Percentiles rank a stretch among this genome's conserved stretches.
Conservation (phyloP, 495 filamentous ascomycete genomes). For the Penicillium turbatum region DNA sequence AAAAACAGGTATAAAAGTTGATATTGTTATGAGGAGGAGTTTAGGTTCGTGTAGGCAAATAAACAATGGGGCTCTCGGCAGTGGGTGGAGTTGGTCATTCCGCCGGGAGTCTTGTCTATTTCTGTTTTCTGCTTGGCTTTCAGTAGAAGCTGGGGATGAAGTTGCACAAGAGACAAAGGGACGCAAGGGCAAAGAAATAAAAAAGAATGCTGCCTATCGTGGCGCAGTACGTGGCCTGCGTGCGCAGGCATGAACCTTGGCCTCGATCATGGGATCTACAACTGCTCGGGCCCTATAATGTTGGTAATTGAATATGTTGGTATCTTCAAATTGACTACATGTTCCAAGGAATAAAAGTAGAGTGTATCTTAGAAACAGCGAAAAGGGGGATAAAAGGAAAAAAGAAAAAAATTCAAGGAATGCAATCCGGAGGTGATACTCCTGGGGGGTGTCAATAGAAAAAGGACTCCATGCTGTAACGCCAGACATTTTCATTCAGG, state of each 20-base stretch:
- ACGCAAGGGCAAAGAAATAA: constrained; percentile 17
- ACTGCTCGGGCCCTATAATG: background rate
- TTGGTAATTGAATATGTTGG: constrained; percentile 16
- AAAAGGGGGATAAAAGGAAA: constrained; percentile 5
- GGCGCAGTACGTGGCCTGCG: constrained; percentile 21
- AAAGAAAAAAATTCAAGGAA: constrained; percentile 13
- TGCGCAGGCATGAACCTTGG: constrained; percentile 12
- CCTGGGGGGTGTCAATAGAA: constrained; percentile 19
- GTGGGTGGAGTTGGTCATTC: constrained; percentile 10
- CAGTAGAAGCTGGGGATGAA: background rate
- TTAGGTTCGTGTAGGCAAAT: background rate
- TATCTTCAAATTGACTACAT: constrained; percentile 33
- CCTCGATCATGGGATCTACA: constrained; percentile 11
- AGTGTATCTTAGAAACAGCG: background rate
- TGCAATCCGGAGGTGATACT: constrained; percentile 12
- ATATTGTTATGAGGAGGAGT: constrained; percentile 3
- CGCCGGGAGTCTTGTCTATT: constrained; percentile 1
- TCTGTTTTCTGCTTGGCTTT: background rate
- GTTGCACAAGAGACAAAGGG: constrained; percentile 6
- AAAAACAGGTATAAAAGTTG: constrained; percentile 1
- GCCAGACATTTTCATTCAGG: constrained; percentile 8
- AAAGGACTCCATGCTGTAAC: constrained; percentile 23
- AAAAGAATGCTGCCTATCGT: constrained; percentile 19
- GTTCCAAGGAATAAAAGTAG: constrained; percentile 11
- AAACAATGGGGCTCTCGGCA: constrained; percentile 16